Conservation (phyloP, 2,329 filamentous ascomycete species). For the Boeremia exigua region DNA sequence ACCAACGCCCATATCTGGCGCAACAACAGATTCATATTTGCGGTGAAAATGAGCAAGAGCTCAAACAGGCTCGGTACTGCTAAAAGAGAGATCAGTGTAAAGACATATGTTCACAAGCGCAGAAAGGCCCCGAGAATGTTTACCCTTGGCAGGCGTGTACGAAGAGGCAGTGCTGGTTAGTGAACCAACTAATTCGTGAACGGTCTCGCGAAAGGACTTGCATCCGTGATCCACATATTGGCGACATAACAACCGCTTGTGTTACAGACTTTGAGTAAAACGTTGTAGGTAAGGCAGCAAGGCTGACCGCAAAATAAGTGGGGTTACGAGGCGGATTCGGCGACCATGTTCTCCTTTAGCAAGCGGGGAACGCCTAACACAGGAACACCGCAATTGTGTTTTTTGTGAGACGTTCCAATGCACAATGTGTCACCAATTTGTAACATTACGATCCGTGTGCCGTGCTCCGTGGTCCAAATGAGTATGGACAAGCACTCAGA, state of each 20-base stretch:
- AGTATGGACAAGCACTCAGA: neutral
- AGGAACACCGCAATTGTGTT: neutral
- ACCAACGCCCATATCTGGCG: conserved; percentile 33
- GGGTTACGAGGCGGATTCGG: conserved; percentile 7
- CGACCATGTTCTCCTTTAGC: neutral
- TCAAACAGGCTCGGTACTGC: neutral
- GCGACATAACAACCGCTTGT: neutral
- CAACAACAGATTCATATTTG: conserved; percentile 23
- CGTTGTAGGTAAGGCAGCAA: conserved; percentile 1
- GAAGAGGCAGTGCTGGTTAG: neutral
- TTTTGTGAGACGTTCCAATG: neutral
- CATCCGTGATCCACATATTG: neutral
- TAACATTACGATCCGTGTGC: neutral
- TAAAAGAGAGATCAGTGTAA: neutral
- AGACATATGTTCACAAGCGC: neutral
- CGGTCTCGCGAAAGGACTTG: neutral
- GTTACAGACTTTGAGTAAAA: neutral
- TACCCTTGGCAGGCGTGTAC: neutral
- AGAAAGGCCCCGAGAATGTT: neutral
- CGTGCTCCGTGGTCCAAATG: neutral
- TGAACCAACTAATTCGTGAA: neutral
- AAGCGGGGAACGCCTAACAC: conserved; percentile 4
- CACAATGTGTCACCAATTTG: neutral
- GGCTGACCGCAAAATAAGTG: conserved; percentile 7
- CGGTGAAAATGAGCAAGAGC: neutral